Percentiles rank a stretch among this genome's conserved stretches.
These are phyloP conservation scores for Detonula confervacea DNA, from an alignment of 352 stramenopile species.

Conservation along the genomic window DNA sequence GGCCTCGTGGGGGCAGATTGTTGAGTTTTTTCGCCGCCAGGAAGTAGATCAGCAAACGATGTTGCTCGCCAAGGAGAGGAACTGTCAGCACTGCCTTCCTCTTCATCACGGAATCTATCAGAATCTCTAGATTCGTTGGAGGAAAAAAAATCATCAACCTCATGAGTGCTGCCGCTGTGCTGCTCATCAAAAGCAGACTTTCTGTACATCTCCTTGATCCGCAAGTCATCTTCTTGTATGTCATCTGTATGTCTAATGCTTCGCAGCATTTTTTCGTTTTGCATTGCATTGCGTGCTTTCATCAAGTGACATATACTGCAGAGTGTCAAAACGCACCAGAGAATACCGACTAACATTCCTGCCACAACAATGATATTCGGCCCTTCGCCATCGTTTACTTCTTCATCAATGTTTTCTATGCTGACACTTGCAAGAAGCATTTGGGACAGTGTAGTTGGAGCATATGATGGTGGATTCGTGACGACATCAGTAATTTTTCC, in stretches of 20 bases:
- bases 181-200: not conserved
- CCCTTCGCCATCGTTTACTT: not conserved
- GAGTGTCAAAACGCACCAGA: constrained; percentile 22
- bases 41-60: not conserved
- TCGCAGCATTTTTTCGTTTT: constrained; percentile 9
- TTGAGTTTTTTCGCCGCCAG: no score
- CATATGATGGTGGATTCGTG: not conserved
- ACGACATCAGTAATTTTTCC: not conserved
- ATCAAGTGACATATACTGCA: constrained; percentile 16
- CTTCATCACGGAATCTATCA: not conserved
- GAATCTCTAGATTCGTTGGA: not conserved
- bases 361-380: not conserved
- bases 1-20: no score
- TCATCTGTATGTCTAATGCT: not conserved
- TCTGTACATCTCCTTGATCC: not conserved
- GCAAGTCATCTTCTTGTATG: not conserved
- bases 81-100: not conserved
- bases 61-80: not conserved
- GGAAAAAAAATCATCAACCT: not conserved
- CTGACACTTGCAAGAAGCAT: not conserved
- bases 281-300: constrained; percentile 15
- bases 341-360: not conserved
- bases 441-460: constrained; percentile 11
- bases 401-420: not conserved
- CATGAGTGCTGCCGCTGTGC: not conserved